Percentiles rank a stretch among this genome's conserved stretches.
These are phyloP conservation scores for Suillus hirtellus DNA, from an alignment of 768 basidiomycete genomes.

Conservation along the genomic window DNA sequence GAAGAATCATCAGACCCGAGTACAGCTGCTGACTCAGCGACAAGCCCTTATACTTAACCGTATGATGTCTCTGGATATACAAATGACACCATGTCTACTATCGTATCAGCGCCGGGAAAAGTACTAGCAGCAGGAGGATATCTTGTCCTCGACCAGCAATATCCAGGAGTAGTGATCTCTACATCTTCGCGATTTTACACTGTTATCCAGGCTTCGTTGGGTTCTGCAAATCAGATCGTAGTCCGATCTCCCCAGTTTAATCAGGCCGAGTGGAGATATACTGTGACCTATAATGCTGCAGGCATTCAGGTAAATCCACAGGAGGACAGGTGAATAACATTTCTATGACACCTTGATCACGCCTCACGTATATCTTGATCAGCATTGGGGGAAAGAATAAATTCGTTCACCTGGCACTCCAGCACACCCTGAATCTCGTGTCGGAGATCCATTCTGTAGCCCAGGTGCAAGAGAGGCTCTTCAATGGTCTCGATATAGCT, in stretches of 20 bases:
- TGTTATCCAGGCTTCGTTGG: constrained; percentile 47
- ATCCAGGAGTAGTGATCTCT: constrained; percentile 86
- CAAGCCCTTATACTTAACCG: constrained; percentile 3
- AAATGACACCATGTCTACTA: constrained; percentile 39
- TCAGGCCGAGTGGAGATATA: constrained; percentile 77
- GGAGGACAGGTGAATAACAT: constrained; percentile 23
- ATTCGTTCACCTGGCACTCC: constrained; percentile 89
- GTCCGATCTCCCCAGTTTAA: constrained; percentile 92
- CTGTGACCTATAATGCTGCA: constrained; percentile 39
- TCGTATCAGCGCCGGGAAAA: constrained; percentile 92
- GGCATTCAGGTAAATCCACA: constrained; percentile 24
- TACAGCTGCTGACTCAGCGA: constrained; percentile 29
- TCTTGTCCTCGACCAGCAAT: constrained; percentile 87
- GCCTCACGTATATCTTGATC: constrained; percentile 16
- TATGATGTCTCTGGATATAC: not conserved
- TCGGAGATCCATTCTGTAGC: constrained; percentile 53
- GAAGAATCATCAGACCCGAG: not conserved
- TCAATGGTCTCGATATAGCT: constrained; percentile 66
- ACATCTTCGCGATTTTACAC: constrained; percentile 96
- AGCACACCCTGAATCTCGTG: constrained; percentile 70
- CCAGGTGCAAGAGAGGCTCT: constrained; percentile 42
- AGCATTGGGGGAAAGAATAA: constrained; percentile 69
- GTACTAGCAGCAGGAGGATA: constrained; percentile 96
- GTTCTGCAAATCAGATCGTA: constrained; percentile 45
- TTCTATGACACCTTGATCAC: not conserved